Conservation (phyloP, 768 basidiomycete genomes). For the Lactarius vividus region DNA sequence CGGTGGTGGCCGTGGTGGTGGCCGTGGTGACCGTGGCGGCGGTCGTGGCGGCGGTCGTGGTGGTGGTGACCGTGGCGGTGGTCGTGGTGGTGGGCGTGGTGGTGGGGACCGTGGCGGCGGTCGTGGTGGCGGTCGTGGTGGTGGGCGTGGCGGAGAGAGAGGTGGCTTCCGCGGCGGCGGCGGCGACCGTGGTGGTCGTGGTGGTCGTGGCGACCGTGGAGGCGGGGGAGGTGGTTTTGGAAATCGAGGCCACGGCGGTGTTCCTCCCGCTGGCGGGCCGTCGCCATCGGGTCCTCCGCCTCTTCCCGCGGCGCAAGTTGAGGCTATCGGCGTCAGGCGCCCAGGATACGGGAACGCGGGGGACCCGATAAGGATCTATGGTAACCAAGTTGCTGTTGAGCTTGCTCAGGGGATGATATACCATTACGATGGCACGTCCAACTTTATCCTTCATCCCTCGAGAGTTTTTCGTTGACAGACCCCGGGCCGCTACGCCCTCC, state of each 20-base stretch:
- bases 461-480: neutral
- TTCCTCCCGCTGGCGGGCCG: neutral
- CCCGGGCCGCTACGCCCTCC: neutral
- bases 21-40: neutral
- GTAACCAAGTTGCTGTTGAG: conserved; percentile 63
- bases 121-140: neutral
- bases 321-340: conserved; percentile 64
- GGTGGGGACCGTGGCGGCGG: neutral
- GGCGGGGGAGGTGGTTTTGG: neutral
- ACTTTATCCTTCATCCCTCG: neutral
- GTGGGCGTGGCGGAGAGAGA: neutral
- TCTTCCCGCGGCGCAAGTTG: conserved; percentile 38
- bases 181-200: conserved; percentile 21
- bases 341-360: conserved; percentile 61
- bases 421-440: conserved; percentile 71
- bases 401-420: conserved; percentile 62
- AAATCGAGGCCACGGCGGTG: neutral
- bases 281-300: neutral
- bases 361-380: conserved; percentile 37
- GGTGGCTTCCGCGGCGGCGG: conserved; percentile 1
- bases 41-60: neutral
- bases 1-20: conserved; percentile 13
- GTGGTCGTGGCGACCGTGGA: conserved; percentile 26
- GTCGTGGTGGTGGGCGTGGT: neutral
- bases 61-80: neutral